Evolutionary conservation across 768 basidiomycete genomes (phyloP).

Genomic region (Leccinellum albellum): DNA sequence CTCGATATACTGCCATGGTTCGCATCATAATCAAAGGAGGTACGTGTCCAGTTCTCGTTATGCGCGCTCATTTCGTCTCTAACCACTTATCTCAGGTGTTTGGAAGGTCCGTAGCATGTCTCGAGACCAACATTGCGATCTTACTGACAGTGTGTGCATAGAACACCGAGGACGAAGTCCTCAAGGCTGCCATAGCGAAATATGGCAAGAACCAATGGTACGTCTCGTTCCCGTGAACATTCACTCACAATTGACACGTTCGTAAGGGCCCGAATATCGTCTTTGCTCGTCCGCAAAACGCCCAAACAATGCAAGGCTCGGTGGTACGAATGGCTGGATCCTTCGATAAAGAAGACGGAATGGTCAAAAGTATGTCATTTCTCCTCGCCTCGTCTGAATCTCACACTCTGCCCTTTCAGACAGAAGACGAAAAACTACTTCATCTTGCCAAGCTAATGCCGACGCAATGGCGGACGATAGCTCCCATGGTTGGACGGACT

Average conservation of each 20-base stretch:
- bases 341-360: conserved; percentile 99
- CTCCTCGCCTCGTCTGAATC: background rate
- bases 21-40: conserved; percentile 92
- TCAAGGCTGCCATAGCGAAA: conserved; percentile 98
- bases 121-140: background rate
- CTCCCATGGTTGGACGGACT: conserved; percentile 95
- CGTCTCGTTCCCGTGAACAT: conserved; percentile 2
- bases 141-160: conserved; percentile 29
- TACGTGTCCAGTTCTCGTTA: conserved; percentile 27
- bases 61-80: background rate
- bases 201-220: conserved; percentile 96
- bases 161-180: conserved; percentile 97
- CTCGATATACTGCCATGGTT: conserved; percentile 49
- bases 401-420: conserved; percentile 41
- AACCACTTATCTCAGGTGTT: conserved; percentile 47
- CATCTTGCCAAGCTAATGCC: conserved; percentile 99
- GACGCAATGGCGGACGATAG: conserved; percentile 99
- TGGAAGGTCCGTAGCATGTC: conserved; percentile 60
- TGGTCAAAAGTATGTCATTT: conserved; percentile 82
- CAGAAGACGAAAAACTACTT: conserved; percentile 96
- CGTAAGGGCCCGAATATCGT: conserved; percentile 94
- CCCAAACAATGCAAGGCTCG: conserved; percentile 99
- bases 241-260: background rate
- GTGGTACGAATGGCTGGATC: conserved; percentile 99
- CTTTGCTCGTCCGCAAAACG: conserved; percentile 94